These are phyloP conservation scores for Tetrahymena borealis DNA, from an alignment of 73 alveolate genomes.

Conservation along the genomic window DNA sequence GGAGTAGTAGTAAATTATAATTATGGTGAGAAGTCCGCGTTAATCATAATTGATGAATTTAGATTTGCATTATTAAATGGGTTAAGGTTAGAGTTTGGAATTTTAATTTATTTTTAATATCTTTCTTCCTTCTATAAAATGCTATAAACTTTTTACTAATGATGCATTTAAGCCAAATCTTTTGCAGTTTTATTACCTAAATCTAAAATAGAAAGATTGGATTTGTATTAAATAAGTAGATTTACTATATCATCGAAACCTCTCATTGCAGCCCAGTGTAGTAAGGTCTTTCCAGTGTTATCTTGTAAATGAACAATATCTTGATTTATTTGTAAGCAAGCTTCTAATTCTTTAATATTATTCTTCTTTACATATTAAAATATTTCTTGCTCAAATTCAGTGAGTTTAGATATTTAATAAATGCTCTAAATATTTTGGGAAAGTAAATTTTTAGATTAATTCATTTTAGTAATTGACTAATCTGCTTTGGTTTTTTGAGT, in stretches of 20 bases:
- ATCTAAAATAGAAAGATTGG: not conserved
- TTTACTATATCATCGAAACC: not conserved
- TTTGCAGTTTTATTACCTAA: not conserved
- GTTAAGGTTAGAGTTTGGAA: too few relatives aligned
- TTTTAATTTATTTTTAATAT: not conserved
- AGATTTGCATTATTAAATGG: too few relatives aligned
- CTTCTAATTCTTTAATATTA: not conserved
- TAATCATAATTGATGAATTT: too few relatives aligned
- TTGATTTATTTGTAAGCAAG: not conserved
- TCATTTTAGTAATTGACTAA: not conserved
- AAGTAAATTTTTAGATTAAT: not conserved
- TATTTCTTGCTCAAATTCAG: not conserved
- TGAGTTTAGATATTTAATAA: not conserved
- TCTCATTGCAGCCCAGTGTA: not conserved
- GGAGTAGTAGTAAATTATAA: too few relatives aligned
- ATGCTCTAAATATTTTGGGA: not conserved
- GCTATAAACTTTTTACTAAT: not conserved
- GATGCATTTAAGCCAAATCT: not conserved
- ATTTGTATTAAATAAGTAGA: not conserved
- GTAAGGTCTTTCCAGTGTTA: not conserved
- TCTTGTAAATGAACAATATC: not conserved
- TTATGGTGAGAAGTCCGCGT: too few relatives aligned
- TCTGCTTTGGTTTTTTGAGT: not conserved
- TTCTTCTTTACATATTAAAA: not conserved
- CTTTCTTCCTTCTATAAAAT: not conserved